Conservation (phyloP, 78 protist species). For the Reticulomyxa filosa region DNA sequence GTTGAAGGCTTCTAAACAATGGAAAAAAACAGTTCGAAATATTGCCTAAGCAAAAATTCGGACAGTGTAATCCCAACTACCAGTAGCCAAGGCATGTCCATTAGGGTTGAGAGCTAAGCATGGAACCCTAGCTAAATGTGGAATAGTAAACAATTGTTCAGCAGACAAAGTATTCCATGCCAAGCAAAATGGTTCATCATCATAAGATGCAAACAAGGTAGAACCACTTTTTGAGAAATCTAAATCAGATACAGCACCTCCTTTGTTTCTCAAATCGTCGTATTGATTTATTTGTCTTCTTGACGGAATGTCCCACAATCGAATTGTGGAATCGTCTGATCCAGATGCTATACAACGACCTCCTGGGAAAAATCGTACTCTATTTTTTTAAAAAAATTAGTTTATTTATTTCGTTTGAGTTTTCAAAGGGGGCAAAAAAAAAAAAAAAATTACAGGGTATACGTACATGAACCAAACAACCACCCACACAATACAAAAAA, state of each 20-base stretch:
- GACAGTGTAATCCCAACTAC: constrained; percentile 69
- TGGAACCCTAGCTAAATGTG: constrained; percentile 61
- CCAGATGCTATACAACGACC: constrained; percentile 32
- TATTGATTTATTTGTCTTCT: constrained; percentile 57
- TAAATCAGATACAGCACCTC: constrained; percentile 63
- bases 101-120: constrained; percentile 74
- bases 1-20: too few species aligned
- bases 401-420: too few species aligned
- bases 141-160: constrained; percentile 31
- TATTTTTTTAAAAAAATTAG: too few species aligned
- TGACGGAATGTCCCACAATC: constrained; percentile 80
- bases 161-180: constrained; percentile 83
- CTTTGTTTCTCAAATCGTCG: too few species aligned
- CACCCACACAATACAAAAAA: too few species aligned
- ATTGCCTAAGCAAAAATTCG: constrained; percentile 17
- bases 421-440: too few species aligned
- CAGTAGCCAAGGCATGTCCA: constrained; percentile 87
- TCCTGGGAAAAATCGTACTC: constrained; percentile 34
- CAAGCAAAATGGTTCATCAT: constrained; percentile 65
- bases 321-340: constrained; percentile 76
- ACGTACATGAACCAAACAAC: too few species aligned
- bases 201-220: constrained; percentile 48
- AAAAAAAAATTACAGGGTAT: too few species aligned
- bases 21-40: too few species aligned
- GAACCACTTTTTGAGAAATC: constrained; percentile 39